Base-by-base conservation (phyloP, 129 eudicot genomes). In the Centrapalus pauciflorus region DNA sequence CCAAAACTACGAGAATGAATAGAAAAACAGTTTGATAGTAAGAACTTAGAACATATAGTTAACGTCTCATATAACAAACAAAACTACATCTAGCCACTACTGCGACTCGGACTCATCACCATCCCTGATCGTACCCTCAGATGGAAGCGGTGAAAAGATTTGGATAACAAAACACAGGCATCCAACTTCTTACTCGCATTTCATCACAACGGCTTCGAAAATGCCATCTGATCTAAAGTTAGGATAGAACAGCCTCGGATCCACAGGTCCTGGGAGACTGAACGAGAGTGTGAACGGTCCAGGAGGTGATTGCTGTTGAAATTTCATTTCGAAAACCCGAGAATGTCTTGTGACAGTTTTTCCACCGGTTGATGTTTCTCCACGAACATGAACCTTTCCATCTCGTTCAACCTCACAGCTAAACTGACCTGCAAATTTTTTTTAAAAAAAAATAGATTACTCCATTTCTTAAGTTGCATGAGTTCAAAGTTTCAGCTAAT, bases 181-280 rank as follows among this genome's bases (percentile, higher is more conserved):
- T n/a, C n/a, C 29, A 67, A 21, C 5, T 17, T 14, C 38, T 35
- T 77, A 66, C 57, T 88, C 88, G 43, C 61, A 61, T 70, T 90
- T 91, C 60, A 76, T 64, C 10, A 87, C 85, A 64, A 85, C 79
- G 46, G 84, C 97, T 83, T 91, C 98, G 38, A 91, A 84, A 35
- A 91, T 83, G 61, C 95, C 96, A 77, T 91, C 90, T 17, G 96
- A 81, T 71, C 95, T 77, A 68, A 93, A 93, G 50, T 66, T 79
- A 10, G 87, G 88, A 32, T 71, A 79, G 71, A 84, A 88, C 51
- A 88, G 73, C 84, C 89, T 77, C 10, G 98, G 96, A 79, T 93
- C 96, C 29, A 93, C 95, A 5, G 89, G 87, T 52, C 96, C 98
- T 1, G 98, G 96, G 33, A 93, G 85, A 59, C 65, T 72, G 80